A percentile compares a stretch with the other conserved stretches of the same genome.
Evolutionary conservation across 345 rosid species (phyloP).

Genomic region (Eucalyptus cladocalyx): DNA sequence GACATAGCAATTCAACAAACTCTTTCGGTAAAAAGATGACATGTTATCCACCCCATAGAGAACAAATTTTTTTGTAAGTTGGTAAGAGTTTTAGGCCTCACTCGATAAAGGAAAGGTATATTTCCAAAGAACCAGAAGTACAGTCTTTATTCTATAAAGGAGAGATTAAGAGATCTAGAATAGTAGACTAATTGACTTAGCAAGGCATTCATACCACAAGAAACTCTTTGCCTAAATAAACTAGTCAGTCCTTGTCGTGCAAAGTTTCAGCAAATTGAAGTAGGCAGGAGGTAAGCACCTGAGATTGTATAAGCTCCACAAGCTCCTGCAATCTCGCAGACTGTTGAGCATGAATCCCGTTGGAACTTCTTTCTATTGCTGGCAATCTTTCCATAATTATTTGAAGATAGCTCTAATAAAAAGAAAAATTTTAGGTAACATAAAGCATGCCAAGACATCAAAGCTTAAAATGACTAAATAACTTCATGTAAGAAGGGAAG

Average conservation of each 20-base stretch:
- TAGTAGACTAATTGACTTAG: background rate
- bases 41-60: background rate
- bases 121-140: background rate
- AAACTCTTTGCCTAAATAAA: background rate
- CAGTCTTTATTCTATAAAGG: background rate
- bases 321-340: conserved; percentile 88
- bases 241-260: background rate
- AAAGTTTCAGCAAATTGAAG: background rate
- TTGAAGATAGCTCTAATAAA: conserved; percentile 71
- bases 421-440: background rate
- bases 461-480: background rate
- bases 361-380: conserved; percentile 54
- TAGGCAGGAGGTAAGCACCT: conserved; percentile 25
- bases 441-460: background rate
- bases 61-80: background rate
- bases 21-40: background rate
- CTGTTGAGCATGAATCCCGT: conserved; percentile 69
- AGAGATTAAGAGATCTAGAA: background rate
- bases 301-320: conserved; percentile 82
- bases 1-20: background rate
- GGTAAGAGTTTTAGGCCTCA: background rate
- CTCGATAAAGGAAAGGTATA: background rate
- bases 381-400: conserved; percentile 82
- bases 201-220: background rate
- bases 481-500: background rate